Evolutionary conservation across 75 land plant genomes (phyloP), one percentile per base, ranked within the genome.

Genomic region (Gnetum montanum): DNA sequence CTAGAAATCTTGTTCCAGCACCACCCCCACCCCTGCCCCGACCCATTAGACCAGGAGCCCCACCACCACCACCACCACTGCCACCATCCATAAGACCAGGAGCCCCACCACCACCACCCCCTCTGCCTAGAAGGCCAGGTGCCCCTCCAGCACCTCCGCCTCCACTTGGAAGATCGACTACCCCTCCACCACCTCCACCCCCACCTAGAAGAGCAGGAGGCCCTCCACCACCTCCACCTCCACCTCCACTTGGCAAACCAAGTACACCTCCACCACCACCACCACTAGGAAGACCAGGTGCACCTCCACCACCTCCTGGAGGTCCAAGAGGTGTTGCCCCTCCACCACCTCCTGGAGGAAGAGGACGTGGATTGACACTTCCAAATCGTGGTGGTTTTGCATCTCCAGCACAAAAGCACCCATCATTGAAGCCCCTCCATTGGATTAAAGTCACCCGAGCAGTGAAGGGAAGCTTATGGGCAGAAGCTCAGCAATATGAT

Each of bases 371-470:
- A n/a, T 57, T 56, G 58, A 19, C 59, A 46, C n/a, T n/a, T n/a
- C 60, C 55, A 35, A 43, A 67, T 61, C 27, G 54, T 16, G 70
- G 51, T 16, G 16, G 57, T 62, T 56, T 67, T 31, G 53, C 45
- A 53, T 47, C 71, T 6, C 28, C 55, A 22, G 78, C 82, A 20
- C 66, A 75, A 15, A 90, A 86, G 66, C 86, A 77, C 60, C 44
- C 96, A 31, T 66, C 92, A 49, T 63, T 95, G 46, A 95, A 78
- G 63, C 97, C 99, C 15, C 70, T 90, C 26, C 99, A 95, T 61
- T 95, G 99, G 99, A 87, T 88, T 26, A 95, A 95, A 66, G 99
- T 95, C 35, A 95, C 92, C 49, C 78, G 99, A 44, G 97, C 97
- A 64, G 52, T 95, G 77, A 91, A 95, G 73, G 99, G 99, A 43